Conservation (phyloP, 139 green algal genomes). For the Chlorella sp. region DNA sequence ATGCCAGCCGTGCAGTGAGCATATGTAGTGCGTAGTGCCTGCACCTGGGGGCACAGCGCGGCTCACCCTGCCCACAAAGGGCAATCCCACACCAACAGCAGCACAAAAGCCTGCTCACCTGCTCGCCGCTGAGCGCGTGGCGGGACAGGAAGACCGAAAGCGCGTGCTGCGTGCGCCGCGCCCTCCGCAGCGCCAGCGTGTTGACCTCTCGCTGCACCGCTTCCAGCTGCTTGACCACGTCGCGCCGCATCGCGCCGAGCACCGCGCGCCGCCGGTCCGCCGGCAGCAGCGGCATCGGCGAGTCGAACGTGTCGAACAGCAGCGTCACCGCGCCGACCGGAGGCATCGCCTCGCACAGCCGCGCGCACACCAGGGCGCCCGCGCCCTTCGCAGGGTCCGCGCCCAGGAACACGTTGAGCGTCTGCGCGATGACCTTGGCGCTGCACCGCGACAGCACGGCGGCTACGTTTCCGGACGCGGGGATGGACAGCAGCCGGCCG, state of each 20-base stretch:
- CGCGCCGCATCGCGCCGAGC: background rate
- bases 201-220: constrained; percentile 8
- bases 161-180: background rate
- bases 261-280: constrained; percentile 4
- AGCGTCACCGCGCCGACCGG: background rate
- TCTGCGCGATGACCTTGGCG: constrained; percentile 6
- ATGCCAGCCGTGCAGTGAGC: background rate
- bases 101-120: background rate
- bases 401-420: constrained; percentile 6
- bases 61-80: background rate
- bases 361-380: background rate
- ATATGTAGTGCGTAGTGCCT: background rate
- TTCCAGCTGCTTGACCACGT: constrained; percentile 6
- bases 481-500: background rate
- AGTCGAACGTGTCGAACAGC: constrained; percentile 13
- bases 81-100: background rate
- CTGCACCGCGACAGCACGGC: background rate
- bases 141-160: background rate
- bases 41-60: background rate
- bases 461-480: background rate
- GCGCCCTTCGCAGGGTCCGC: constrained; percentile 1
- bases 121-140: background rate
- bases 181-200: background rate
- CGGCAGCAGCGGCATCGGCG: constrained; percentile 19
- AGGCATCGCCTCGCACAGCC: constrained; percentile 17